Base-by-base conservation (phyloP, 2,329 filamentous ascomycete genomes). In the Talaromyces sp. region DNA sequence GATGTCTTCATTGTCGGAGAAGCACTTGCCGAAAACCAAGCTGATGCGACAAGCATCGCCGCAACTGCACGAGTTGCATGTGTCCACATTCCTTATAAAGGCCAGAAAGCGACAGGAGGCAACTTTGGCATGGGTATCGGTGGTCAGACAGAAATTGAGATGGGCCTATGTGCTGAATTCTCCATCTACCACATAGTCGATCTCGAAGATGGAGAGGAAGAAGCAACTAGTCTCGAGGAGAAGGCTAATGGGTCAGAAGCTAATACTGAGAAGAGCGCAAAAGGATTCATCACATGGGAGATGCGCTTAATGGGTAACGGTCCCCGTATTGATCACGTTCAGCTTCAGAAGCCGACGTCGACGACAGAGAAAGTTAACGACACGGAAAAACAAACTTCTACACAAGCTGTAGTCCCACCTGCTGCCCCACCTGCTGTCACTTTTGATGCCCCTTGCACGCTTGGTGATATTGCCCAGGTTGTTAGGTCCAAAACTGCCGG, bases 141-240 rank as follows among this genome's bases (percentile, higher is more conserved):
- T 11, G 51, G 51, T 53, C 24, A 21, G 14, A 17, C 17, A 6
- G 51, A 53, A 31, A 29, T 53, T 6, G 51, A 53, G 27, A 53
- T 21, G 14, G 51, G 26, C 3, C 49, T 46, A 8, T 50, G 52
- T 19, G 52, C 53, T 9, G 49, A 51, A 19, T 58, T 58, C 35
- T 54, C 52, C 29, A 29, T 62, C 55, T 32, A 58, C 58, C 43
- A 35, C 55, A 50, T 58, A 32, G 57, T 58, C 4, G 57, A 58
- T 31, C 57, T 58, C n/a, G 24, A 58, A 7, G 32, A 41, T 55
- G 55, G 19, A 50, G 55, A 52, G 29, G 59, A 32, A 60, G 61
- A 31, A 62, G 61, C 11, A 64, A 21, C 19, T 11, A 46, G 41
- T n/a, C 41, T 21, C 14, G 41, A 46, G 8, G 1, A 21, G n/a